Percentiles rank a stretch among this genome's conserved stretches.
These are phyloP conservation scores for Platismatia glauca DNA, from an alignment of 495 filamentous ascomycete genomes.

Conservation along the genomic window DNA sequence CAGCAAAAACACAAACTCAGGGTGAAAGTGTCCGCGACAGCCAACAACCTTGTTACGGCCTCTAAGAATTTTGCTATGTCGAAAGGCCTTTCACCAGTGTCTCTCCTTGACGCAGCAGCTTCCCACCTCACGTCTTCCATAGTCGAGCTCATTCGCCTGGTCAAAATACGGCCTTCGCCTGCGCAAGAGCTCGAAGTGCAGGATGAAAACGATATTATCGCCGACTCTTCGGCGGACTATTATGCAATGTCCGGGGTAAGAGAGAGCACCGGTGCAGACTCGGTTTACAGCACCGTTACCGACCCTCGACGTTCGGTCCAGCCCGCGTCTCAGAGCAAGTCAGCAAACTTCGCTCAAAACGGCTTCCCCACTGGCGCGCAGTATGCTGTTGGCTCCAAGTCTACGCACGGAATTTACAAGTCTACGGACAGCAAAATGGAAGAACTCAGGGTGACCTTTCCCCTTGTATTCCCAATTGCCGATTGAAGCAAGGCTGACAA, in stretches of 20 bases:
- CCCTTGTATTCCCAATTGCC: not conserved
- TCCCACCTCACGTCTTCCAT: conserved; percentile 79
- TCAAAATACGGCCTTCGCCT: conserved; percentile 73
- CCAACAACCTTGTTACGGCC: conserved; percentile 92
- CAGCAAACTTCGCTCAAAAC: conserved; percentile 21
- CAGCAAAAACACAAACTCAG: conserved; percentile 57
- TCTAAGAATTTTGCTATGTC: conserved; percentile 79
- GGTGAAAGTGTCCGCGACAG: conserved; percentile 71
- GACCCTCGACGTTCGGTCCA: conserved; percentile 29
- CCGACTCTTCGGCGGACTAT: conserved; percentile 41
- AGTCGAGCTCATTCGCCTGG: conserved; percentile 71
- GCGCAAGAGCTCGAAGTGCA: conserved; percentile 66
- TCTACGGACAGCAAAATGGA: conserved; percentile 7
- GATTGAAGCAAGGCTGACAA: not conserved
- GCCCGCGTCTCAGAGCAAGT: conserved; percentile 5
- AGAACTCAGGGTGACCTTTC: conserved; percentile 15
- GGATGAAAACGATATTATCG: conserved; percentile 40
- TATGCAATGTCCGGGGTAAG: conserved; percentile 39
- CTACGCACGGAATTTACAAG: conserved; percentile 5
- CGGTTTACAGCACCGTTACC: conserved; percentile 46
- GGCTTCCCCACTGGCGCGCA: conserved; percentile 27
- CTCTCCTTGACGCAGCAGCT: conserved; percentile 88
- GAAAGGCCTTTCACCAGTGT: conserved; percentile 85
- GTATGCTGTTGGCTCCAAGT: conserved; percentile 18
- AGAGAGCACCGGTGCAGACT: conserved; percentile 39